Conservation (phyloP, 2,329 filamentous ascomycete species). For the Scytalidium lignicola region DNA sequence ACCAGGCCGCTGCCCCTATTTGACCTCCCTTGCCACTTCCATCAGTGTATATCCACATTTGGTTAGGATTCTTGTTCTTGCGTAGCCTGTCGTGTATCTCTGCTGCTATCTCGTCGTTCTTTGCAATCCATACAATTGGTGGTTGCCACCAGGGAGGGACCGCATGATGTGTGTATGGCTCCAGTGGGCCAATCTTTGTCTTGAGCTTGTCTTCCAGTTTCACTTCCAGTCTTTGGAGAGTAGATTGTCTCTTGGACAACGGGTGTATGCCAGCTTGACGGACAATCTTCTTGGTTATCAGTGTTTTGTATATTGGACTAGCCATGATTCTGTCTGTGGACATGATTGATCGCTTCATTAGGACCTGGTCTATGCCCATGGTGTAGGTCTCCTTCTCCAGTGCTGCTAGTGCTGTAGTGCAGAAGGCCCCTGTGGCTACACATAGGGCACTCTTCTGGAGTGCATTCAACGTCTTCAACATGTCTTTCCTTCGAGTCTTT, state of each 20-base stretch:
- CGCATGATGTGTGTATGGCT: neutral
- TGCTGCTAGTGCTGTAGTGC: neutral
- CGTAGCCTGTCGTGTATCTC: conserved; percentile 3
- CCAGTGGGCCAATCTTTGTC: neutral
- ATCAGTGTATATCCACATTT: conserved; percentile 12
- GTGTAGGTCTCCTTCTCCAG: neutral
- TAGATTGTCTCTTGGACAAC: neutral
- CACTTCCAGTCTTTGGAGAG: neutral
- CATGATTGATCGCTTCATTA: neutral
- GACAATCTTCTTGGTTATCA: too few species aligned
- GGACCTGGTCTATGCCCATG: neutral
- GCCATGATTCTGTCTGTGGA: neutral
- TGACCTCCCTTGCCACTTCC: conserved; percentile 21
- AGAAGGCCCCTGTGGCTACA: neutral
- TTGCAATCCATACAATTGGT: conserved; percentile 1
- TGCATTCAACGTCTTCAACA: neutral
- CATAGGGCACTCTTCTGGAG: neutral
- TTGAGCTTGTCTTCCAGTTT: neutral
- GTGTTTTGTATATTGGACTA: neutral
- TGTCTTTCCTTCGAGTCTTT: neutral
- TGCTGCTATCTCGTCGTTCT: conserved; percentile 3
- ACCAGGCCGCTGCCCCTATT: conserved; percentile 21
- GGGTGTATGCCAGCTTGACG: neutral
- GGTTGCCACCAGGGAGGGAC: conserved; percentile 6
- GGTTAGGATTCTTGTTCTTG: neutral